Evolutionary conservation across 2,329 filamentous ascomycete species (phyloP).

Genomic region (Didymella sp.): DNA sequence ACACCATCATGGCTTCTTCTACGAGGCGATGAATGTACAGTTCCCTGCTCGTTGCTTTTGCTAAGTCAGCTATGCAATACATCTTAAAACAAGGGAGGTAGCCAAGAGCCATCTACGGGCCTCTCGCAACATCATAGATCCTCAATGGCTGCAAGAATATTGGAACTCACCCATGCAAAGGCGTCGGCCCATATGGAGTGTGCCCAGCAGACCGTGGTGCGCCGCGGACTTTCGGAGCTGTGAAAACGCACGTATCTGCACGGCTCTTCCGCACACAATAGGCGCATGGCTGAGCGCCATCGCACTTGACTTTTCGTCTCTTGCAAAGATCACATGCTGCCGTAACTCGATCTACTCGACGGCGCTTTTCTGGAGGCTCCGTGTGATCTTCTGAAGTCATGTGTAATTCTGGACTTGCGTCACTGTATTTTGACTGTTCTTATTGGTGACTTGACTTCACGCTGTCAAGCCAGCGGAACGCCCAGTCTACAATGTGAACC

Average conservation of each 20-base stretch:
- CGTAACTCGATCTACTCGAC: conserved; percentile 36
- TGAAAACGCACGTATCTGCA: conserved; percentile 52
- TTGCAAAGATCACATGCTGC: conserved; percentile 44
- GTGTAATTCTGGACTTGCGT: neutral
- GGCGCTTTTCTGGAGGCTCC: conserved; percentile 30
- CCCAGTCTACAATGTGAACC: neutral
- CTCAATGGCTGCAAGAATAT: neutral
- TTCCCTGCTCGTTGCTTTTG: conserved; percentile 11
- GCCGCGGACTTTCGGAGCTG: conserved; percentile 47
- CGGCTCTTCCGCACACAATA: conserved; percentile 55
- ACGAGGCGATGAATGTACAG: conserved; percentile 7
- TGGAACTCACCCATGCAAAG: conserved; percentile 7
- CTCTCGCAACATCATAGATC: neutral
- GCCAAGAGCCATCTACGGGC: neutral
- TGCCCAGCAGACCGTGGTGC: conserved; percentile 41
- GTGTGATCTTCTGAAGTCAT: neutral
- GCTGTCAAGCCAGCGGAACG: neutral
- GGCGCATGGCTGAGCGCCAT: conserved; percentile 59
- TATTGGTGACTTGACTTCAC: neutral
- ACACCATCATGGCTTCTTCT: conserved; percentile 14
- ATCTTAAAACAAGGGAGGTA: neutral
- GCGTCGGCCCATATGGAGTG: conserved; percentile 30
- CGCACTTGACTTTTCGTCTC: conserved; percentile 56
- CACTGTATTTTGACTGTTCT: neutral
- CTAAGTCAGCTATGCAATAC: neutral